phyloP scores from a whole-genome alignment of 2,329 filamentous ascomycete genomes.

The Aspergillus japonicus region DNA sequence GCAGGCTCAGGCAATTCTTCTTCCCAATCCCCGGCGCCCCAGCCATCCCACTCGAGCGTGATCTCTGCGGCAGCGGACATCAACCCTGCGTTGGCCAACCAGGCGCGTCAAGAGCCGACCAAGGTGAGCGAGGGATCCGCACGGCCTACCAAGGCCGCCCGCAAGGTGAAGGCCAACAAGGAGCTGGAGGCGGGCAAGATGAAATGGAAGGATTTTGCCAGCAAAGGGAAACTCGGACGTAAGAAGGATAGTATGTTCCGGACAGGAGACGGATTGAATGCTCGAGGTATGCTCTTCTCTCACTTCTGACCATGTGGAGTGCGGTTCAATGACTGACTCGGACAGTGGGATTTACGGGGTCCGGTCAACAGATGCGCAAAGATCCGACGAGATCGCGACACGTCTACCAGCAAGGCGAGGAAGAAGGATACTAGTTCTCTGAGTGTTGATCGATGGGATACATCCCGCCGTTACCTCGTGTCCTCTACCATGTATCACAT shows the following conservation, averaged over 20 bases:
- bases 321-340: constrained; percentile 20
- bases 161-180: constrained; percentile 83
- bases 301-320: not conserved
- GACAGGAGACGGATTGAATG: constrained; percentile 80
- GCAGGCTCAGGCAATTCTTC: constrained; percentile 58
- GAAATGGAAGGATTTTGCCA: constrained; percentile 92
- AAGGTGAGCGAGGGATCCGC: constrained; percentile 61
- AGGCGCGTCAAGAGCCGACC: constrained; percentile 63
- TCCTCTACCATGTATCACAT: constrained; percentile 7
- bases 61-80: constrained; percentile 67
- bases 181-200: constrained; percentile 86
- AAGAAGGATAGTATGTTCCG: constrained; percentile 99
- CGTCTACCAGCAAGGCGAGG: constrained; percentile 75
- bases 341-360: constrained; percentile 91
- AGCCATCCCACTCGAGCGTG: constrained; percentile 51
- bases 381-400: constrained; percentile 79
- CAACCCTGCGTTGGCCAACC: constrained; percentile 63
- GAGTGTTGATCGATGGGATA: not conserved
- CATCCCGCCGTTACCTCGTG: not conserved
- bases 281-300: constrained; percentile 63
- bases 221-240: constrained; percentile 68
- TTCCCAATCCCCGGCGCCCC: constrained; percentile 42
- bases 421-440: constrained; percentile 53
- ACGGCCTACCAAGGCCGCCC: constrained; percentile 66
- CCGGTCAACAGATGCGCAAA: constrained; percentile 93